phyloP scores from a whole-genome alignment of 352 stramenopile species.

The Globisporangium rhizosaccharum region DNA sequence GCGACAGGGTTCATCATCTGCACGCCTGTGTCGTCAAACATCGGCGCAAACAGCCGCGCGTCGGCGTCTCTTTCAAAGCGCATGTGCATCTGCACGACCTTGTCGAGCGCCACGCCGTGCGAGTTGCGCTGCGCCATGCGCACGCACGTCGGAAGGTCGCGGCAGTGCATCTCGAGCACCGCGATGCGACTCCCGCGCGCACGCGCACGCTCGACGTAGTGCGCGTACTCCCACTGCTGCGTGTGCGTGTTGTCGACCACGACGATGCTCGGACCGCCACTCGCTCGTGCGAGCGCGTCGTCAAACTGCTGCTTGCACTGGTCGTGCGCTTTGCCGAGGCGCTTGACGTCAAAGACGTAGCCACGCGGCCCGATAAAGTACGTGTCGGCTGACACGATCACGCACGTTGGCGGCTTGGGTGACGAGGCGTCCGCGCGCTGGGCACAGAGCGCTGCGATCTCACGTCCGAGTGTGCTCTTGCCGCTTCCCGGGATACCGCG shows the following conservation, averaged over 20 bases:
- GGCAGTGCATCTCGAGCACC: slow-evolving; percentile 56
- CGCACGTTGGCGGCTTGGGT: slow-evolving; percentile 8
- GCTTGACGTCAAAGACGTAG: slow-evolving; percentile 59
- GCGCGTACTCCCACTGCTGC: slow-evolving; percentile 59
- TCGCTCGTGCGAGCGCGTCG: slow-evolving; percentile 17
- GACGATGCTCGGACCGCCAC: slow-evolving; percentile 20
- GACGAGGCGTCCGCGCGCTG: slow-evolving; percentile 10
- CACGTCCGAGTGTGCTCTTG: slow-evolving; percentile 51
- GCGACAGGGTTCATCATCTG: slow-evolving; percentile 41
- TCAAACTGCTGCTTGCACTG: slow-evolving; percentile 38
- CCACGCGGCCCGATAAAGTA: slow-evolving; percentile 58
- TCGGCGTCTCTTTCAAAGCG: slow-evolving; percentile 48
- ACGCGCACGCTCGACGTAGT: slow-evolving; percentile 37
- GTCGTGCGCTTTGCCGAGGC: slow-evolving; percentile 40
- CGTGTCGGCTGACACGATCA: slow-evolving; percentile 56
- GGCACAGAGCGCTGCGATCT: slow-evolving; percentile 34
- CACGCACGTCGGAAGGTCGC: slow-evolving; percentile 34
- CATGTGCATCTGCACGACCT: slow-evolving; percentile 68
- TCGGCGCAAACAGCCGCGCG: slow-evolving; percentile 31
- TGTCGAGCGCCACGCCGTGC: slow-evolving; percentile 48
- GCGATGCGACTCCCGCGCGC: slow-evolving; percentile 20
- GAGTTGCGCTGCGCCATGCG: slow-evolving; percentile 63
- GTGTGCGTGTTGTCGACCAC: slow-evolving; percentile 78
- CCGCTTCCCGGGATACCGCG: slow-evolving; percentile 68
- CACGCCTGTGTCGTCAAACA: slow-evolving; percentile 41